Percentiles rank a stretch among this genome's conserved stretches.
phyloP scores from a whole-genome alignment of 805 yeast species.

The Candida lessepsii region DNA sequence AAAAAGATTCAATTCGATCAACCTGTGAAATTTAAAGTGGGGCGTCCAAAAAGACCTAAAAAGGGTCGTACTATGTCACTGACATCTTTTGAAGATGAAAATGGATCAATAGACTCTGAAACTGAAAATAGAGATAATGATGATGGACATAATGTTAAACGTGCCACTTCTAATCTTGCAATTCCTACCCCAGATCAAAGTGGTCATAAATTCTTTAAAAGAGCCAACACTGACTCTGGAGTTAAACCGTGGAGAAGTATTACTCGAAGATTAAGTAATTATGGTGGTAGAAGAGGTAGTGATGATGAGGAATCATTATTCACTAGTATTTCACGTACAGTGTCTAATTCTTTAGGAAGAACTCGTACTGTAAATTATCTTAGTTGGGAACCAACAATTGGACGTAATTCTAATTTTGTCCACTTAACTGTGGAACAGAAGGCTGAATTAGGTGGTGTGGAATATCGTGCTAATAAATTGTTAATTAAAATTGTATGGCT shows the following conservation, averaged over 20 bases:
- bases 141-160: conserved; percentile 8
- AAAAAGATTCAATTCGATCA: conserved; percentile 16
- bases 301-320: conserved; percentile 14
- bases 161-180: conserved; percentile 35
- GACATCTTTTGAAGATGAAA: conserved; percentile 18
- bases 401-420: conserved; percentile 89
- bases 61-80: conserved; percentile 13
- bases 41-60: conserved; percentile 8
- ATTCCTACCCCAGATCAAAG: conserved; percentile 34
- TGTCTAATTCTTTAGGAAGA: conserved; percentile 29
- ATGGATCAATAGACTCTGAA: conserved; percentile 24
- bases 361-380: conserved; percentile 55
- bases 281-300: conserved; percentile 8
- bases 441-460: conserved; percentile 96
- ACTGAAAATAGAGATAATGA: background rate
- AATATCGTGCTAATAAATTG: conserved; percentile 83
- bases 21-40: conserved; percentile 1
- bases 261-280: background rate
- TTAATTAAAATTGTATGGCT: conserved; percentile 60
- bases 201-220: conserved; percentile 28
- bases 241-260: conserved; percentile 4
- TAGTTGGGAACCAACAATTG: conserved; percentile 89
- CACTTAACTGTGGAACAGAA: conserved; percentile 79
- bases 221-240: conserved; percentile 42
- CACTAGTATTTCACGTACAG: conserved; percentile 12